Evolutionary conservation across 768 basidiomycete species (phyloP), one percentile per base, ranked within the genome.

Genomic region (Rhizopogon salebrosus): DNA sequence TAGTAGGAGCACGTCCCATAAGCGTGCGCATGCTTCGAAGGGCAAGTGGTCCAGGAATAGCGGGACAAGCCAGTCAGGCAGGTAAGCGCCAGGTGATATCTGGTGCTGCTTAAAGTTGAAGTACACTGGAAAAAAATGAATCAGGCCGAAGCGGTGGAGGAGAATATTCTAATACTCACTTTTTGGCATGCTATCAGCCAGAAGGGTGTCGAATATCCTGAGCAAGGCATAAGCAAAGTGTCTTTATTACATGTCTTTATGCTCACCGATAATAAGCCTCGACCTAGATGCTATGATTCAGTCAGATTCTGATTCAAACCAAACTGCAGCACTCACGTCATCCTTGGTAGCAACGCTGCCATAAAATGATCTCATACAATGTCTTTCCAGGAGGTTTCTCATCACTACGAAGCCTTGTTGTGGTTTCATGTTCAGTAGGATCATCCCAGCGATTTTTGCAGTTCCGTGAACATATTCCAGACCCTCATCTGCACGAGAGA

Each of bases 61-160:
- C 0, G 92, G 83, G 27, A 87, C 62, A 24, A 95, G 60, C 93
- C 93, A 95, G 53, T 85, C 84, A 0, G 78, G 80, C 14, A 95
- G 75, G 72, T 95, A 95, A n/a, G 83, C 78, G 2, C 83, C 72
- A 1, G 93, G 92, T 1, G 92, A 87, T 62, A 95, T 82, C 57
- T 93, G 90, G 64, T 94, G 90, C 61, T 93, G 90, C 65, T 94
- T 92, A 71, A 95, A 94, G 71, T 94, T 94, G 72, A 92, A 90
- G 66, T 92, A 94, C 56, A 95, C 92, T 93, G 42, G 13, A 13
- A 51, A 27, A 42, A 35, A 54, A 29, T 51, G 48, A 48, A 54
- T 29, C 4, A 20, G 35, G 45, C 22, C 22, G 45, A 34, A 31
- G 4, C 16, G 37, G 13, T 26, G 40, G 16, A 50, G 27, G 8